These are phyloP conservation scores for Cryphonectria japonica DNA, from an alignment of 2,329 filamentous ascomycete species.

Conservation along the genomic window DNA sequence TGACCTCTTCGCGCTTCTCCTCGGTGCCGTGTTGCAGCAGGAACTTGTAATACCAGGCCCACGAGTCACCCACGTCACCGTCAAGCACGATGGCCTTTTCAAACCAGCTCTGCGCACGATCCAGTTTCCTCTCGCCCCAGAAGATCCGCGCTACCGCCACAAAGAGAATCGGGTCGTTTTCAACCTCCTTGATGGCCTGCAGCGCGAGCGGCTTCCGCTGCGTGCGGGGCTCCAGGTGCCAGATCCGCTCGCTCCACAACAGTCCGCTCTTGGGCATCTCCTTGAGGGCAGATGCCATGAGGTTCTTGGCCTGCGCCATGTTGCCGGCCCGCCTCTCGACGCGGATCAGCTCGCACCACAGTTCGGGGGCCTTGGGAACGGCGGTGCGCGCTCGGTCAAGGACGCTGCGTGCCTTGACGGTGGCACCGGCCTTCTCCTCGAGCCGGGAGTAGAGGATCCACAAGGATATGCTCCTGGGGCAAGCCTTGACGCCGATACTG, in stretches of 20 bases:
- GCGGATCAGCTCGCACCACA: constrained; percentile 94
- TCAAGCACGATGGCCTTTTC: constrained; percentile 92
- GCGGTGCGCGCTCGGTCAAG: constrained; percentile 89
- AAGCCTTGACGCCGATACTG: constrained; percentile 83
- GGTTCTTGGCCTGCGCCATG: constrained; percentile 77
- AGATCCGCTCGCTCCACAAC: constrained; percentile 93
- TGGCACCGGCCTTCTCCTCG: constrained; percentile 80
- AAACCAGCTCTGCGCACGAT: constrained; percentile 97
- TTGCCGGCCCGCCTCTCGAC: constrained; percentile 90
- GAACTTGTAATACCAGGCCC: constrained; percentile 99
- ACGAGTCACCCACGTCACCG: constrained; percentile 85
- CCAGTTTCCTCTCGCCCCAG: constrained; percentile 89
- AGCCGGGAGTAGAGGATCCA: constrained; percentile 89
- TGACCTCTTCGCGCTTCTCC: constrained; percentile 85
- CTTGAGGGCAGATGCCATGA: constrained; percentile 93
- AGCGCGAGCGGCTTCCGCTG: constrained; percentile 89
- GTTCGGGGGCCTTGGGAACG: constrained; percentile 78
- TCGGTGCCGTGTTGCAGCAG: constrained; percentile 88
- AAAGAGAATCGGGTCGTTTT: constrained; percentile 87
- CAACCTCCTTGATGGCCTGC: constrained; percentile 96
- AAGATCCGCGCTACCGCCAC: constrained; percentile 93
- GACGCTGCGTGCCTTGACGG: constrained; percentile 91
- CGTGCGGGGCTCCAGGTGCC: constrained; percentile 88
- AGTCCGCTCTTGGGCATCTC: constrained; percentile 87
- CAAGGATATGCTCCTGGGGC: constrained; percentile 79